phyloP scores from a whole-genome alignment of 805 yeast species.

The Lachancea fermentati region DNA sequence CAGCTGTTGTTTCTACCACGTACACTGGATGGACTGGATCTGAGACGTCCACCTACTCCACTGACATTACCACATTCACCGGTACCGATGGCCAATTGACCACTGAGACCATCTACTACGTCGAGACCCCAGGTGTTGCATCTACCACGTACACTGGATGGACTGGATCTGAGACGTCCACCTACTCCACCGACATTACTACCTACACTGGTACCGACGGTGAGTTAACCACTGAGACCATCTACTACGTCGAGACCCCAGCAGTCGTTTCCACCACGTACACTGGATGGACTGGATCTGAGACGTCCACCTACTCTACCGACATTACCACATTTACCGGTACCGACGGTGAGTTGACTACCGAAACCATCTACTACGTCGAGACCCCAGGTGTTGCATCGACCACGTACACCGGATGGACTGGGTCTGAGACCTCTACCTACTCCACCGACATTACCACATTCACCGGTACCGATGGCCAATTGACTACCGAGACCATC shows the following conservation, averaged over 20 bases:
- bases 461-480: slow-evolving; percentile 7
- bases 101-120: slow-evolving; percentile 10
- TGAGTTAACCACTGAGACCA: slow-evolving; percentile 8
- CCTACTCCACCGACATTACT: slow-evolving; percentile 2
- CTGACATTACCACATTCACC: slow-evolving; percentile 8
- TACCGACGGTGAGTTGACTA: slow-evolving; percentile 2
- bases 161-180: slow-evolving; percentile 1
- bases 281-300: slow-evolving; percentile 10
- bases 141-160: slow-evolving; percentile 8
- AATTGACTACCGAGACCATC: slow-evolving; percentile 3
- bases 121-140: slow-evolving; percentile 10
- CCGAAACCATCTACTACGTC: slow-evolving; percentile 7
- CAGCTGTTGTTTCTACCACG: slow-evolving; percentile 5
- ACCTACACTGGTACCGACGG: slow-evolving; percentile 11
- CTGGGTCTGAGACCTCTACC: slow-evolving; percentile 9
- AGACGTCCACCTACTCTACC: slow-evolving; percentile 9
- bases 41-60: slow-evolving; percentile 12
- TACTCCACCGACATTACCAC: slow-evolving; percentile 4
- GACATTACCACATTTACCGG: slow-evolving; percentile 2
- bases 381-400: slow-evolving; percentile 4
- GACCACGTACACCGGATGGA: slow-evolving; percentile 8
- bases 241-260: slow-evolving; percentile 14
- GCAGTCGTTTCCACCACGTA: slow-evolving; percentile 4
- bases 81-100: slow-evolving; percentile 12
- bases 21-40: slow-evolving; percentile 15